phyloP scores from a whole-genome alignment of 345 rosid genomes.

The Populus davidiana region DNA sequence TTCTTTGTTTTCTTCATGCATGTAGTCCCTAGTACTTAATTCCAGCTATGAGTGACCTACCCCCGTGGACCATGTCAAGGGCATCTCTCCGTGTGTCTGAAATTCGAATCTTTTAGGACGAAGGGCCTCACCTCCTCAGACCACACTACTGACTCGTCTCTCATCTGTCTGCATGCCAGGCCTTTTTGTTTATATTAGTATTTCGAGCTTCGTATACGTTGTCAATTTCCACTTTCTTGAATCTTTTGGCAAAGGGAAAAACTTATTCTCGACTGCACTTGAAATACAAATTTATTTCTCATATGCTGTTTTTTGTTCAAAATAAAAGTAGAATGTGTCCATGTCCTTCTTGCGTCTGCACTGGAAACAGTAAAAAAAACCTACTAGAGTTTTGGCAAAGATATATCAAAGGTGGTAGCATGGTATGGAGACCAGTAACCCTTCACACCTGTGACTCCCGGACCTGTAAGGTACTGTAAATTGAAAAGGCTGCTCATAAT shows the following conservation, averaged over 20 bases:
- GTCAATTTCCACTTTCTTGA: background rate
- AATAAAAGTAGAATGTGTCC: background rate
- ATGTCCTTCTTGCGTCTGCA: background rate
- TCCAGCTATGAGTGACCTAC: constrained; percentile 8
- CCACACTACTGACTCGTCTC: background rate
- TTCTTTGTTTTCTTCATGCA: constrained; percentile 22
- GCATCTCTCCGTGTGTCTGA: constrained; percentile 17
- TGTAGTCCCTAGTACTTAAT: constrained; percentile 3
- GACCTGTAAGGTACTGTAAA: background rate
- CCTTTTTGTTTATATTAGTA: background rate
- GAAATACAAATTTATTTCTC: background rate
- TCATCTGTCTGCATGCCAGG: constrained; percentile 10
- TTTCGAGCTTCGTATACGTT: background rate
- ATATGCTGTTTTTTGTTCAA: background rate
- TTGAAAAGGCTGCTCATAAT: constrained; percentile 10
- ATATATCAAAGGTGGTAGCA: background rate
- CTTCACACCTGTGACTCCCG: constrained; percentile 1
- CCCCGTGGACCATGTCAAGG: constrained; percentile 24
- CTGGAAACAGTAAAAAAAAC: background rate
- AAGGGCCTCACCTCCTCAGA: constrained; percentile 25
- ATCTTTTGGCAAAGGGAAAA: background rate
- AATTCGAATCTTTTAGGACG: constrained; percentile 35
- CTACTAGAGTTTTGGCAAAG: background rate
- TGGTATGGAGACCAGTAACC: background rate
- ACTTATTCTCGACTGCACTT: background rate